Conservation (phyloP, 148 eudicot species). For the Rhododendron vialii region DNA sequence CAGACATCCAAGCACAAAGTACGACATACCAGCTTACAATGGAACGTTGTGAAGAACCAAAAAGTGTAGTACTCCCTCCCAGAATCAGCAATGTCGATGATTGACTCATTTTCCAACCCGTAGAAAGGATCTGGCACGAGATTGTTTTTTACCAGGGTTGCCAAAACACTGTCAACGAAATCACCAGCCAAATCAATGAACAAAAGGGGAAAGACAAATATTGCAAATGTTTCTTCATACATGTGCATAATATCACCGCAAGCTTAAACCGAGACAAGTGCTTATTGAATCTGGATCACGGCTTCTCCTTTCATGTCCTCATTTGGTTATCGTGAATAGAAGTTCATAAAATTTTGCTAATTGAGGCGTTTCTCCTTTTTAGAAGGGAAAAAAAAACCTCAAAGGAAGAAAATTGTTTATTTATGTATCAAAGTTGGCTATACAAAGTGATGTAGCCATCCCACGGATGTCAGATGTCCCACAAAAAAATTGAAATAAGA, state of each 20-base stretch:
- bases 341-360: background rate
- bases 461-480: background rate
- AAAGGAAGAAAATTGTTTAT: background rate
- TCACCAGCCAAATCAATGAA: background rate
- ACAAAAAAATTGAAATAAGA: background rate
- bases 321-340: background rate
- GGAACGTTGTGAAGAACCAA: conserved; percentile 82
- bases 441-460: background rate
- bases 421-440: background rate
- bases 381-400: background rate
- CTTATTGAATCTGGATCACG: background rate
- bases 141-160: conserved; percentile 80
- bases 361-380: background rate
- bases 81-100: conserved; percentile 89
- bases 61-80: conserved; percentile 94
- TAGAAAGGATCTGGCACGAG: conserved; percentile 87
- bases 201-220: background rate
- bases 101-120: conserved; percentile 82
- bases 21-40: conserved; percentile 70
- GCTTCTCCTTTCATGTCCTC: background rate
- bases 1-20: background rate
- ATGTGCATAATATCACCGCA: background rate
- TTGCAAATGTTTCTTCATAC: background rate
- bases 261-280: background rate
- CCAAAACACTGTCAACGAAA: conserved; percentile 67